Evolutionary conservation across 2,329 filamentous ascomycete genomes (phyloP).

Genomic region (Sarocladium oryzae): DNA sequence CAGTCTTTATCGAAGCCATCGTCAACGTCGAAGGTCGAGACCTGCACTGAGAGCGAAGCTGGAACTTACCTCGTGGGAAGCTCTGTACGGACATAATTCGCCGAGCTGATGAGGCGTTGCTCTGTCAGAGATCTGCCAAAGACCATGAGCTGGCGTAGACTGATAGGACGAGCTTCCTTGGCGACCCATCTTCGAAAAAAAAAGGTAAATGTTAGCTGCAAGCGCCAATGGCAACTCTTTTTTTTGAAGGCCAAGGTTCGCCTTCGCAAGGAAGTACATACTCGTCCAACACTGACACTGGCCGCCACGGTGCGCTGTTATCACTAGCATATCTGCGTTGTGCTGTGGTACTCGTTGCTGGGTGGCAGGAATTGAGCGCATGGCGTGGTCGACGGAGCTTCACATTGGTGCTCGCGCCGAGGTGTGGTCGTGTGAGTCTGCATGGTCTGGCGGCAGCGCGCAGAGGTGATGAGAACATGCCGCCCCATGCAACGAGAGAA

Average conservation of each 20-base stretch:
- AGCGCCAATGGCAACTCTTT: too few species aligned
- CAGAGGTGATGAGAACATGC: constrained; percentile 41
- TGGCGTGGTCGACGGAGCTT: neutral
- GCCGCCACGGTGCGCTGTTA: constrained; percentile 46
- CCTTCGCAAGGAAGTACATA: constrained; percentile 28
- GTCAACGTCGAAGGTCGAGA: neutral
- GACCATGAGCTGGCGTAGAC: constrained; percentile 90
- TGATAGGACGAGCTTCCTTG: constrained; percentile 89
- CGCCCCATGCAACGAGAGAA: constrained; percentile 28
- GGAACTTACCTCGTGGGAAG: constrained; percentile 66
- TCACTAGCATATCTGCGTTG: constrained; percentile 1
- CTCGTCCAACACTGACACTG: constrained; percentile 59
- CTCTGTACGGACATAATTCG: constrained; percentile 95
- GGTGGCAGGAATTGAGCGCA: neutral
- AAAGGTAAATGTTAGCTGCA: too few species aligned
- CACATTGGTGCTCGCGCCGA: neutral
- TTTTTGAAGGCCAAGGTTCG: too few species aligned
- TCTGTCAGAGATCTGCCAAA: constrained; percentile 93
- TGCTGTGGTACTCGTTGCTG: neutral
- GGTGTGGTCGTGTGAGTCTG: constrained; percentile 20
- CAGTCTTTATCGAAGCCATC: constrained; percentile 46
- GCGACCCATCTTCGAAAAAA: constrained; percentile 72
- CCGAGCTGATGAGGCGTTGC: constrained; percentile 80
- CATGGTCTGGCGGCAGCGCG: constrained; percentile 37
- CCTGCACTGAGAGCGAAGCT: neutral